A percentile compares a stretch with the other conserved stretches of the same genome.
Conservation (phyloP, 225 moss, liverwort and hornwort genomes). For the Marchantia polymorpha region DNA sequence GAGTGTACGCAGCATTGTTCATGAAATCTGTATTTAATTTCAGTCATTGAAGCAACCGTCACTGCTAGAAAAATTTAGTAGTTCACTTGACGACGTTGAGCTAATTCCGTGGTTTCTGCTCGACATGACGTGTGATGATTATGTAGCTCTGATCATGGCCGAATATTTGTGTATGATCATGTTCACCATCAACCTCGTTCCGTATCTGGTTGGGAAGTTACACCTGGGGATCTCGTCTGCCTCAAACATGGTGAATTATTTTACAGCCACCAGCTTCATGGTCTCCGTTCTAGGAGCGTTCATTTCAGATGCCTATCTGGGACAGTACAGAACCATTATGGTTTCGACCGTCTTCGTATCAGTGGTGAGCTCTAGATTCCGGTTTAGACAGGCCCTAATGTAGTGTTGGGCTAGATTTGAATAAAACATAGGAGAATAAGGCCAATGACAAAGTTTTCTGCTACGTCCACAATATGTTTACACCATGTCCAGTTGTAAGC, state of each 20-base stretch:
- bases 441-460: too few relatives aligned
- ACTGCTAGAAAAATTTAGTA: too few relatives aligned
- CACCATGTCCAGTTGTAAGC: too few relatives aligned
- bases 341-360: background rate
- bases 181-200: constrained; percentile 12
- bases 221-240: constrained; percentile 12
- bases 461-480: too few relatives aligned
- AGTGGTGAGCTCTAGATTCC: background rate
- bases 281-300: constrained; percentile 17
- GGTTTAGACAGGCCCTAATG: too few relatives aligned
- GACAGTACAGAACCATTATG: constrained; percentile 18
- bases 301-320: constrained; percentile 20
- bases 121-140: background rate
- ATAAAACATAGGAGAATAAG: too few relatives aligned
- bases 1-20: too few relatives aligned
- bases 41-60: too few relatives aligned
- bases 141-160: background rate
- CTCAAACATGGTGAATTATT: constrained; percentile 13
- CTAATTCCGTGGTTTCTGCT: too few relatives aligned
- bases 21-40: too few relatives aligned
- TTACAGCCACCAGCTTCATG: constrained; percentile 2
- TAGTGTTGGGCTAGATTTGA: too few relatives aligned
- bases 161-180: background rate
- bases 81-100: too few relatives aligned
- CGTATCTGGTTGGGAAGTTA: constrained; percentile 15